Base-by-base conservation (phyloP, 2,329 filamentous ascomycete genomes). In the Monilinia vaccinii-corymbosi region DNA sequence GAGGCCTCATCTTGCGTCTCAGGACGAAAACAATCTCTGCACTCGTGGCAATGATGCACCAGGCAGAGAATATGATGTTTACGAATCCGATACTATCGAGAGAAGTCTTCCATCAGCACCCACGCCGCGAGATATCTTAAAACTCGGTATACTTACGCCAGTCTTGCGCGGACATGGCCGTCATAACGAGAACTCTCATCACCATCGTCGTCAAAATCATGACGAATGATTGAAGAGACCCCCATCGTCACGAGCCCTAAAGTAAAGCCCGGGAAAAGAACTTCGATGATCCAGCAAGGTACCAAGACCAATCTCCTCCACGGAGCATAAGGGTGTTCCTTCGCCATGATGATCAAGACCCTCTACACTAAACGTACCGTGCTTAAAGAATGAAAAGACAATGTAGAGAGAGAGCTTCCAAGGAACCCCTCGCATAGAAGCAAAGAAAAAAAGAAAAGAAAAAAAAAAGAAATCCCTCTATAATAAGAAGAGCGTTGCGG, bases 11-110 rank as follows among this genome's bases (percentile, higher is more conserved):
- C 38, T 62, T 68, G 28, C 60, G 62, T 21, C 61, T 47, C 4
- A 65, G 62, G 1, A 70, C 49, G 14, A 69, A 60, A 9, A 70
- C 47, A n/a, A 70, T 68, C 36, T 69, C 68, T 2, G 58, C 53
- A 14, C 69, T 61, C 8, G 66, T 66, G 47, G 68, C 57, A 21
- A 67, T 45, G 1, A 69, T 49, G 38, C 63, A 68, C 23, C 65
- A 9, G 18, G 23, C 49, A 10, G 31, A 38, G 25, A 60, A 60
- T 1, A 46, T 8, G 25, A 60, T 44, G 25, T 60, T 47, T 7
- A 55, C 16, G 31, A 23, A 46, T 25, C 18, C 57, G 13, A 60
- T 55, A 31, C 57, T 60, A 18, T 25, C 14, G 18, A 40, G 11
- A 8, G n/a, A n/a, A n/a, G n/a, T n/a, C 18, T 9, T 16, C 28